Evolutionary conservation across 257 asterid genomes (phyloP).

Genomic region (Nicotiana attenuata): DNA sequence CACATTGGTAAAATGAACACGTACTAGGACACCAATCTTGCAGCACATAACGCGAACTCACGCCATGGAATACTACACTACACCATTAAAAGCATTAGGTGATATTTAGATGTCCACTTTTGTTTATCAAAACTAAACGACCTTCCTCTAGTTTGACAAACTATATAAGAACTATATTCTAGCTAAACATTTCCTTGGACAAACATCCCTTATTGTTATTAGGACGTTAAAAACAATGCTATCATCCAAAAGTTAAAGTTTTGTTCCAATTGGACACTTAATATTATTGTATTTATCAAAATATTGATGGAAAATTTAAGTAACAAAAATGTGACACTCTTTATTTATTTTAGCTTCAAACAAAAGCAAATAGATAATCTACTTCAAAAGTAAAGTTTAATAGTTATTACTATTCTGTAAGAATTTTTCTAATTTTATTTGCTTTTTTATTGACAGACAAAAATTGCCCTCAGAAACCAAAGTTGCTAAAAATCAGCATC

Average conservation of each 20-base stretch:
- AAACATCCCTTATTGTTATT: neutral
- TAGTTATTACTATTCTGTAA: neutral
- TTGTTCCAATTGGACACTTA: neutral
- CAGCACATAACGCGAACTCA: neutral
- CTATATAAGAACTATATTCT: neutral
- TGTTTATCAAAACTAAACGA: neutral
- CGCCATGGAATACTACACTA: neutral
- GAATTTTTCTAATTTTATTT: no score
- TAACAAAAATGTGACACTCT: neutral
- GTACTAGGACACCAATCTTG: neutral
- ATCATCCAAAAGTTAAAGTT: neutral
- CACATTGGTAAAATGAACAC: neutral
- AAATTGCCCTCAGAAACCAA: no score
- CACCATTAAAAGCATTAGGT: neutral
- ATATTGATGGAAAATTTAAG: neutral
- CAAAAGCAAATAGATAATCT: neutral
- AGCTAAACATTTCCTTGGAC: neutral
- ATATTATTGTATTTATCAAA: no score
- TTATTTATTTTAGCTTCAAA: neutral
- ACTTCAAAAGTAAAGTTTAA: no score
- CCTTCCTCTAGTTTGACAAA: neutral
- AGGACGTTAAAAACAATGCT: neutral
- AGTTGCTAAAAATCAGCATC: no score
- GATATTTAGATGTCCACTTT: neutral
- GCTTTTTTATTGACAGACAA: no score